Conservation (phyloP, 352 stramenopile species). For the Phytopythium montanum region DNA sequence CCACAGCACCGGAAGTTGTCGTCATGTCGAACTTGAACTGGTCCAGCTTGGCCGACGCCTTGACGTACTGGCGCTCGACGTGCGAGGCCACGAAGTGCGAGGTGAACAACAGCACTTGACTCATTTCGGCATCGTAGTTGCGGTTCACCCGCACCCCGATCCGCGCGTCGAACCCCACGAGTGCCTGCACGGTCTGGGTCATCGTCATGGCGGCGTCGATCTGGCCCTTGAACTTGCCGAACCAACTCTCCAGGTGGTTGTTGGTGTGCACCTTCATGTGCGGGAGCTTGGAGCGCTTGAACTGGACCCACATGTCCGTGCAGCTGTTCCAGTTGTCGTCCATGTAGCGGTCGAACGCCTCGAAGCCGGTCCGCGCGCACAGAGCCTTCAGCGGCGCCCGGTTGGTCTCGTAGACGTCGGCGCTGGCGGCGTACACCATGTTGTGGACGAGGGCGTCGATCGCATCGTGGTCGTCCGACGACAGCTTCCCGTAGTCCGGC, state of each 20-base stretch:
- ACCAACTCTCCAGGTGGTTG: conserved; percentile 25
- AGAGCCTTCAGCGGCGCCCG: not conserved
- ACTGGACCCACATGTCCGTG: conserved; percentile 23
- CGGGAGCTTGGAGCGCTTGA: conserved; percentile 6
- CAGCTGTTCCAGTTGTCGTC: conserved; percentile 17
- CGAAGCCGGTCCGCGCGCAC: conserved; percentile 3
- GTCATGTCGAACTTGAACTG: conserved; percentile 6
- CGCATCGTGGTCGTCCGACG: conserved; percentile 7
- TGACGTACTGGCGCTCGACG: conserved; percentile 14
- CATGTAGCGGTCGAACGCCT: conserved; percentile 18
- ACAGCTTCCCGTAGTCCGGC: conserved; percentile 14
- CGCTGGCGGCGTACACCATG: conserved; percentile 14
- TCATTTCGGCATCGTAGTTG: conserved; percentile 21
- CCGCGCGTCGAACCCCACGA: conserved; percentile 10
- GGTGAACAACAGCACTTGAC: conserved; percentile 9
- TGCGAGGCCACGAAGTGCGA: conserved; percentile 18
- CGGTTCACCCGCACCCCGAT: not conserved
- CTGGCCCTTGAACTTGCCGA: conserved; percentile 22
- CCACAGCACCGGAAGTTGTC: not conserved
- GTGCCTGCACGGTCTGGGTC: not conserved
- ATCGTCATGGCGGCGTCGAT: conserved; percentile 8
- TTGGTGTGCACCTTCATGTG: conserved; percentile 31
- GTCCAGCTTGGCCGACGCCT: conserved; percentile 4
- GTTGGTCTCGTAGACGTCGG: conserved; percentile 7
- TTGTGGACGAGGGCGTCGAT: conserved; percentile 14